A percentile compares a stretch with the other conserved stretches of the same genome.
These are phyloP conservation scores for Monosporozyma servazzii DNA, from an alignment of 805 yeast species.

Conservation along the genomic window DNA sequence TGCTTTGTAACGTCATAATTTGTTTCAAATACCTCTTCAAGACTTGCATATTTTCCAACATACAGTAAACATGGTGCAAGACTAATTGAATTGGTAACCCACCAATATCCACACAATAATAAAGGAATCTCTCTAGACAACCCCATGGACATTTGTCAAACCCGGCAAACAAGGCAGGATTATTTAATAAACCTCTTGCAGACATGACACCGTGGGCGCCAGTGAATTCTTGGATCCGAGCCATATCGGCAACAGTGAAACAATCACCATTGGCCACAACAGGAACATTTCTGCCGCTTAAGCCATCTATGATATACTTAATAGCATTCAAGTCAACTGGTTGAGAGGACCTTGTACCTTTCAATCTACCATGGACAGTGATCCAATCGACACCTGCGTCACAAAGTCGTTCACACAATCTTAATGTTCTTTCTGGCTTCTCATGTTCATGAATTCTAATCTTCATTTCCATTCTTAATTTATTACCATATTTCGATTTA, in stretches of 20 bases:
- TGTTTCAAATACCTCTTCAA: conserved; percentile 42
- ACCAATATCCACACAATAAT: conserved; percentile 57
- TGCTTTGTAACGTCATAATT: conserved; percentile 50
- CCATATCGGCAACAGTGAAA: conserved; percentile 55
- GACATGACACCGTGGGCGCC: conserved; percentile 93
- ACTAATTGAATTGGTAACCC: conserved; percentile 78
- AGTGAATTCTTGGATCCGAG: conserved; percentile 51
- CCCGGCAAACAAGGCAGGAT: conserved; percentile 85
- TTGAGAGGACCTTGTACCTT: conserved; percentile 70
- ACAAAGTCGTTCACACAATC: conserved; percentile 66
- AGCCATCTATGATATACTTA: conserved; percentile 42
- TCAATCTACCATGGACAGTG: conserved; percentile 89
- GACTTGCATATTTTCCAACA: conserved; percentile 53
- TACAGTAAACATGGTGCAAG: conserved; percentile 83
- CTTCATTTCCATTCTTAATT: conserved; percentile 79
- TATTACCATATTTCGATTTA: conserved; percentile 61
- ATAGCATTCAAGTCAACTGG: conserved; percentile 85
- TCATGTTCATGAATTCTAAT: conserved; percentile 78
- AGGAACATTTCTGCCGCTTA: conserved; percentile 47
- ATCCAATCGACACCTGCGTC: conserved; percentile 87
- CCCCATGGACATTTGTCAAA: conserved; percentile 75
- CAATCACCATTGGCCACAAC: conserved; percentile 99
- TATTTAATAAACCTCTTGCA: conserved; percentile 75
- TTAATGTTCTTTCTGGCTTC: conserved; percentile 47
- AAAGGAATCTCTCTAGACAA: conserved; percentile 77